These are phyloP conservation scores for Cercospora sp. DNA, from an alignment of 2,329 filamentous ascomycete species.

Conservation along the genomic window DNA sequence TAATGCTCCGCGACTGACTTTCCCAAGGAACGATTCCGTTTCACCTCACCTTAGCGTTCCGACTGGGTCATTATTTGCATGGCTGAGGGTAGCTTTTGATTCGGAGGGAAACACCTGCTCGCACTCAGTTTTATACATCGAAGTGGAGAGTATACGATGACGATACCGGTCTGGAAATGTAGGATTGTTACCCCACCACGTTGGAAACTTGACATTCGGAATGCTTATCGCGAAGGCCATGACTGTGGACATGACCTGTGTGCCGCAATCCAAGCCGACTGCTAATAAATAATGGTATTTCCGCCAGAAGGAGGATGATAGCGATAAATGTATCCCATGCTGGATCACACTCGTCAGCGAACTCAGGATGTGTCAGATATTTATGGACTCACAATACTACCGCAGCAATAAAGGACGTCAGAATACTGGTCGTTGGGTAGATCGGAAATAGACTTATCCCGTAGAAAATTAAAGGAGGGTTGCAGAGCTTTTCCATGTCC, in stretches of 20 bases:
- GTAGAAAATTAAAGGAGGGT: conserved; percentile 20
- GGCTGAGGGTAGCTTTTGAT: conserved; percentile 12
- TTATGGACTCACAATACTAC: conserved; percentile 15
- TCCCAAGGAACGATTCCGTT: not conserved
- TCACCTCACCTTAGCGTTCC: not conserved
- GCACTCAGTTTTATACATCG: not conserved
- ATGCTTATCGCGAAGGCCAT: conserved; percentile 17
- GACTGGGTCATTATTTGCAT: conserved; percentile 15
- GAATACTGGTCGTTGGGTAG: conserved; percentile 20
- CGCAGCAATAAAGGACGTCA: conserved; percentile 12
- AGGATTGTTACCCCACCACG: not conserved
- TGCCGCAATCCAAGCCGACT: conserved; percentile 18
- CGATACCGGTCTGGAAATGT: conserved; percentile 3
- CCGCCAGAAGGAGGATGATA: conserved; percentile 21
- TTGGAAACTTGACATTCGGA: conserved; percentile 16
- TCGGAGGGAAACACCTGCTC: conserved; percentile 16
- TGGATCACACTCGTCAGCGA: conserved; percentile 1
- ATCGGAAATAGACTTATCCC: conserved; percentile 16
- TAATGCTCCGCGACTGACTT: not conserved
- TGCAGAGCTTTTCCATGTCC: conserved; percentile 21
- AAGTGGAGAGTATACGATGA: not conserved
- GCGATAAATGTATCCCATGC: conserved; percentile 24
- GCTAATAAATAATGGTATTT: conserved; percentile 25
- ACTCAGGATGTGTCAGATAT: not conserved
- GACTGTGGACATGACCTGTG: conserved; percentile 18